Base-by-base conservation (phyloP, 257 asterid species). In the Schizonepeta tenuifolia region DNA sequence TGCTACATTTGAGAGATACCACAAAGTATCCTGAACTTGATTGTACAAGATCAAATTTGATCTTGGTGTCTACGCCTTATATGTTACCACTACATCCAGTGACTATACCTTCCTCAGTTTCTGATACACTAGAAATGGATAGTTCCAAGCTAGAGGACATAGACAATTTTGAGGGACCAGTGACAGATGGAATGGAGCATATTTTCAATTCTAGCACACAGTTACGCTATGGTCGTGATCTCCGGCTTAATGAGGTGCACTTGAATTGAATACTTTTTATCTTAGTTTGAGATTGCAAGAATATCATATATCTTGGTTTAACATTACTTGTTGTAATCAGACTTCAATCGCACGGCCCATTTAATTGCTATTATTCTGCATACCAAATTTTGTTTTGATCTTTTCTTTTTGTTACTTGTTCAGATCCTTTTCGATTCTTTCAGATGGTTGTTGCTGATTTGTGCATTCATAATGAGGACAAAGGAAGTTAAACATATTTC, bases 111-210 rank as follows among this genome's bases (percentile, higher is more conserved):
- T 86, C 96, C 78, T 88, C 92, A 57, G 91, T 87, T 73, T 85
- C 97, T 55, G 98, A 91, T 67, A 63, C 98, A 63, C 86, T 80
- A 69, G 98, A 88, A 77, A 71, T 83, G 70, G 98, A 87, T 50
- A 82, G 73, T 66, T 70, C 79, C 72, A 92, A 90, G 86, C 77
- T 87, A 61, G 96, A 89, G 81, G 96, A 86, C 70, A 72, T 75
- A 71, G 97, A 91, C 80, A 84, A 82, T 73, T 75, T 81, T 61
- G 97, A 89, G 75, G 99, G 95, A 72, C 83, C 90, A 49, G 84
- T 82, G 53, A 67, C 79, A 12, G 99, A 95, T 85, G 99, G 99
- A 63, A 95, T 95, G 99, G 98, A 90, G 65, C 93, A 95, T 86
- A 86, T 90, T 80, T 91, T 88, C 84, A 92, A 83, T 78, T 86